Evolutionary conservation across 306 rosid species (phyloP).

Genomic region (Gastrolobium bilobum): DNA sequence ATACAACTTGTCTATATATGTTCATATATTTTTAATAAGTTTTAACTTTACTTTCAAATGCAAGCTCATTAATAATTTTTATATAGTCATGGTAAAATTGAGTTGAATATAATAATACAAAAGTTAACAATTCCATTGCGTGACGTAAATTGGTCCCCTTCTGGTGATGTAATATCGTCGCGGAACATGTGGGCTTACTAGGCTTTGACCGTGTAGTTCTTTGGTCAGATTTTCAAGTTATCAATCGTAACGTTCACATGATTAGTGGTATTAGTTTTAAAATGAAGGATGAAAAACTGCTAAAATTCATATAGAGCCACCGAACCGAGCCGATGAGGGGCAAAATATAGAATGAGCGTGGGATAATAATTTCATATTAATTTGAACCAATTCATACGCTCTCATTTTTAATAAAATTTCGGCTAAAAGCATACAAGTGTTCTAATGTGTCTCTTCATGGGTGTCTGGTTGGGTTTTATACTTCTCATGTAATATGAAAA

Average conservation of each 20-base stretch:
- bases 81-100: not conserved
- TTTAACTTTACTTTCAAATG: too few relatives aligned
- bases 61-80: not conserved
- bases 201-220: slow-evolving; percentile 13
- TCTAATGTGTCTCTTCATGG: not conserved
- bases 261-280: not conserved
- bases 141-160: slow-evolving; percentile 22
- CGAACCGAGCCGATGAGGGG: too few relatives aligned
- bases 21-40: too few relatives aligned
- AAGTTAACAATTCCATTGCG: not conserved
- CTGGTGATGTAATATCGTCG: slow-evolving; percentile 26
- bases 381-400: not conserved
- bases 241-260: not conserved
- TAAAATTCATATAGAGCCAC: too few relatives aligned
- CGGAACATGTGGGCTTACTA: not conserved
- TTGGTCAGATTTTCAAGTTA: not conserved
- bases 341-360: not conserved
- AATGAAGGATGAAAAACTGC: not conserved
- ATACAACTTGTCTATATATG: too few relatives aligned
- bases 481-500: too few relatives aligned
- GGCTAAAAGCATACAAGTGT: slow-evolving; percentile 9
- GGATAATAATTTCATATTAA: slow-evolving; percentile 25
- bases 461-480: too few relatives aligned
- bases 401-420: slow-evolving; percentile 10
- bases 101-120: not conserved